Base-by-base conservation (phyloP, 2,329 filamentous ascomycete species). In the Fragosphaeria purpurea region DNA sequence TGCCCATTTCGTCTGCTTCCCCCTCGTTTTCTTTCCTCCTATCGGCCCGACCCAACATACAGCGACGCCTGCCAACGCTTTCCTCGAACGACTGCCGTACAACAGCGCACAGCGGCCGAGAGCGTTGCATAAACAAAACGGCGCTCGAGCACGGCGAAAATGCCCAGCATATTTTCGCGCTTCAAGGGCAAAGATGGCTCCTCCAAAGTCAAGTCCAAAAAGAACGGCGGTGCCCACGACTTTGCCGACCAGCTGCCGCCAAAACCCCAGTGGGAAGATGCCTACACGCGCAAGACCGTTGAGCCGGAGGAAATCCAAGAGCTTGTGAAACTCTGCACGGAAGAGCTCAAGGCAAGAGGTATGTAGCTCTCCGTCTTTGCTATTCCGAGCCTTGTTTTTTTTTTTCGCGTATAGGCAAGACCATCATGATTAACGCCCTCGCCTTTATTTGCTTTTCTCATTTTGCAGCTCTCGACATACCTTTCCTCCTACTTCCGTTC, bases 331-430 rank as follows among this genome's bases (percentile, higher is more conserved):
- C 81, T 83, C 58, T 96, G 89, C 70, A 94, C 90, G 9, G 77
- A 83, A 50, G 93, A 98, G 71, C 79, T 98, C 67, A 98, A 97
- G 72, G 85, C 86, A 54, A 80, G 90, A 86, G 91, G 91, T 95
- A 81, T 60, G 80, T 69, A 22, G 22, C 59, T 57, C 56, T 54
- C 47, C 41, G n/a, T 11, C 38, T 50, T 42, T 40, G 22, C 39
- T 31, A 38, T 41, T n/a, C 22, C 32, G 6, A 7, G 35, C 41
- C 44, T 44, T 33, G 46, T 43, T 39, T 8, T 39, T 4, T 39
- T 4, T 13, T 8, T 45, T 43, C 50, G 35, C 44, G 6, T 22
- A 22, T 22, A 22, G 22, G 22, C 22, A 22, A 22, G 22, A 22
- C 22, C 22, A 22, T 22, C 22, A 3, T 22, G 22, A 22, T 22